Conservation (phyloP, 2,329 filamentous ascomycete species). For the Curvularia eragrostidis region DNA sequence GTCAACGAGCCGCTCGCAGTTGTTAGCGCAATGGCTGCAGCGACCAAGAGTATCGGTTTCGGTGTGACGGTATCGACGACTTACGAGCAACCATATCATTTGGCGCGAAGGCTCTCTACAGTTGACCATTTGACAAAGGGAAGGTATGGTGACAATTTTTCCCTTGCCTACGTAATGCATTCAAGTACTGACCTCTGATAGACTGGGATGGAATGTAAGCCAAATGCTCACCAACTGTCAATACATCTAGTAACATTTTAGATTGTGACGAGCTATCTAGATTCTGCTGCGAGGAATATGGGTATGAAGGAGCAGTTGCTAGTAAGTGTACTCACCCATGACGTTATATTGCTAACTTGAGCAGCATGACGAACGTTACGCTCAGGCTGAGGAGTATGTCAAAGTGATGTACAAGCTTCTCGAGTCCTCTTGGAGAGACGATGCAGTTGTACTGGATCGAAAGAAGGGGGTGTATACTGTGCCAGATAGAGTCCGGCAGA, state of each 20-base stretch:
- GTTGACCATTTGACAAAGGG: slow-evolving; percentile 71
- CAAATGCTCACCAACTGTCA: slow-evolving; percentile 7
- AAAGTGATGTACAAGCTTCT: slow-evolving; percentile 73
- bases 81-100: slow-evolving; percentile 72
- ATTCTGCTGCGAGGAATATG: slow-evolving; percentile 70
- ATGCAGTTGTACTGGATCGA: slow-evolving; percentile 68
- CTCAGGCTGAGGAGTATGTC: slow-evolving; percentile 73
- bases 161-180: background rate
- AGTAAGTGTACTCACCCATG: slow-evolving; percentile 65
- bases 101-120: slow-evolving; percentile 69
- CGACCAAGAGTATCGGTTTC: slow-evolving; percentile 70
- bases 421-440: slow-evolving; percentile 70
- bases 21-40: slow-evolving; percentile 71
- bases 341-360: slow-evolving; percentile 54
- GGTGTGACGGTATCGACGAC: slow-evolving; percentile 72
- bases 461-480: slow-evolving; percentile 66
- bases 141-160: slow-evolving; percentile 46
- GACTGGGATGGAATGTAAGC: slow-evolving; percentile 38
- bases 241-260: slow-evolving; percentile 36
- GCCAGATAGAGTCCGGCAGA: slow-evolving; percentile 65
- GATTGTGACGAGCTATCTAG: slow-evolving; percentile 72
- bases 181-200: slow-evolving; percentile 13
- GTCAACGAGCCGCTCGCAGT: slow-evolving; percentile 72
- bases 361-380: slow-evolving; percentile 72
- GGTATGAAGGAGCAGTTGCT: slow-evolving; percentile 63